phyloP scores from a whole-genome alignment of 306 rosid species.

The Mimosa pudica region DNA sequence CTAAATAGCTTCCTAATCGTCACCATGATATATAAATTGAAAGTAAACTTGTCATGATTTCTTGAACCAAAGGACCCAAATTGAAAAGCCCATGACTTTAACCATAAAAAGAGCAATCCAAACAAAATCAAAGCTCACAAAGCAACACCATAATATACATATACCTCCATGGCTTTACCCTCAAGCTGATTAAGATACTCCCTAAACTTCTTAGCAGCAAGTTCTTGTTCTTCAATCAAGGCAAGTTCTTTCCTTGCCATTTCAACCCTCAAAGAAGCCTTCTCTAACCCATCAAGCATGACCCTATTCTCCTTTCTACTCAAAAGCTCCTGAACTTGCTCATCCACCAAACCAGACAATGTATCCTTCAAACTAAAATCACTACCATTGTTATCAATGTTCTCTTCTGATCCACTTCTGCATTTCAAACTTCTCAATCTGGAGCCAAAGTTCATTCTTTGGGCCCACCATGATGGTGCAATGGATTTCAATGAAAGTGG shows the following conservation, averaged over 20 bases:
- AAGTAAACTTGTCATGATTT: too few species aligned
- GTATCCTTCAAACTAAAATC: conserved; percentile 52
- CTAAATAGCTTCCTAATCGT: not conserved
- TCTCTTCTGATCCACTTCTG: conserved; percentile 36
- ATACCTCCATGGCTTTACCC: conserved; percentile 66
- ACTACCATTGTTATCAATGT: conserved; percentile 18
- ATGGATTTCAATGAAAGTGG: conserved; percentile 36
- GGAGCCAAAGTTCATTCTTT: conserved; percentile 9
- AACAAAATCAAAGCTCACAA: not conserved
- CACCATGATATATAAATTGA: not conserved
- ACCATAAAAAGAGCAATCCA: not conserved
- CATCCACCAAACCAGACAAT: conserved; percentile 53
- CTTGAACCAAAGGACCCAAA: not conserved
- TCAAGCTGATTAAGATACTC: conserved; percentile 64
- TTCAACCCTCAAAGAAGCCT: conserved; percentile 76
- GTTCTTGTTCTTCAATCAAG: conserved; percentile 59
- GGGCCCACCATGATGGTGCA: conserved; percentile 17
- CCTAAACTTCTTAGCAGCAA: conserved; percentile 54
- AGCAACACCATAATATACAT: not conserved
- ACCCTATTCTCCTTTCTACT: conserved; percentile 64
- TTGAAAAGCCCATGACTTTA: not conserved
- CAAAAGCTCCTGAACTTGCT: conserved; percentile 61
- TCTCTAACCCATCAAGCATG: conserved; percentile 73
- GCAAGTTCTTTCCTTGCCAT: conserved; percentile 63
- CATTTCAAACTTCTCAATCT: conserved; percentile 35